Base-by-base conservation (phyloP, 1,139 yeast species). In the Pichia sp. region DNA sequence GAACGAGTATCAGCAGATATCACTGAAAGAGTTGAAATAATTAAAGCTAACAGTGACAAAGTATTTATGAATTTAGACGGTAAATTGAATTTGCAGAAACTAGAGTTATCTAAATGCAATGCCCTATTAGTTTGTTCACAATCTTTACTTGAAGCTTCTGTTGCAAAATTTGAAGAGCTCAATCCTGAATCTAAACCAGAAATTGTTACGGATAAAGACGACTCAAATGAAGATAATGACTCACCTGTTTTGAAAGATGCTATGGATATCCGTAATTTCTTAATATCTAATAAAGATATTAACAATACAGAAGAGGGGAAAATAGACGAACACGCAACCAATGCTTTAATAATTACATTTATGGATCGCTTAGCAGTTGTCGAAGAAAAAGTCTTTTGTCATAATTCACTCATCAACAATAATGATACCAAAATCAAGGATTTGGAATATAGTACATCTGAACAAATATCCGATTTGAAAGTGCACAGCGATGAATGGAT, bases 61-160 rank as follows among this genome's bases (percentile, higher is more conserved):
- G 30, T 9, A 7, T 31, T 28, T 20, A 4, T n/a, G 1, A 20
- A 21, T 8, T 41, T 59, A 20, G 38, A 43, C 6, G 50, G 44
- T 17, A 52, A 51, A 5, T 39, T 51, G 30, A 59, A 55, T 19
- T 20, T 48, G 12, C 46, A 53, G 18, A 53, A 55, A 14, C 44
- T 60, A 27, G 60, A 58, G 22, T 28, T 60, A 11, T 55, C 50
- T 42, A 63, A 61, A 45, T 54, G 64, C 34, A 55, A 56, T 37
- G 40, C 60, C 2, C 40, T 59, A 42, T 45, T 61, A 6, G 21
- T 53, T 1, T 54, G 58, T 39, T 51, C 65, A 9, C 55, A 60
- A 44, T 50, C 57, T n/a, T 37, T 62, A 31, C 51, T 60, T 36
- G 63, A 61, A 38, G 57, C 65, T 2, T 52, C 62, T 15, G 31